Base-by-base conservation (phyloP, 163 green algal species). In the Volvox carteri region DNA sequence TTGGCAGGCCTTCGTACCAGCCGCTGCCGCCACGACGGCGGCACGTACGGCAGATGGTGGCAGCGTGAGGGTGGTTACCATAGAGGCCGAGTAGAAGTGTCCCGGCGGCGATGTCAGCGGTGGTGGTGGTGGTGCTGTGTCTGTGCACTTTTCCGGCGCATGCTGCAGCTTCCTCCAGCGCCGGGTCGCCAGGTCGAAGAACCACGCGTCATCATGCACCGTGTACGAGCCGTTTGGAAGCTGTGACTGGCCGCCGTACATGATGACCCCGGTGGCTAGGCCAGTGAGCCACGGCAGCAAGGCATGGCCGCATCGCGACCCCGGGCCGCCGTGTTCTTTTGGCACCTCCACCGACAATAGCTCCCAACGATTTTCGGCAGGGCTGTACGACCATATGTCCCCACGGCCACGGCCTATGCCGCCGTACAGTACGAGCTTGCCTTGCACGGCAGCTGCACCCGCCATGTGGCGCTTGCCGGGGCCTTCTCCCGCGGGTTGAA, bases 401-500 rank as follows among this genome's bases (percentile, higher is more conserved):
- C 90, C 90, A 60, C 90, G 90, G n/a, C 44, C 81, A 0, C 86
- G 79, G 14, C 18, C 28, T 75, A 88, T 73, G 25, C 90, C 90
- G 16, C 90, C 90, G 54, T 91, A 91, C 72, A 91, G 16, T 7
- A 93, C 12, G 19, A 91, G 46, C 7, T 72, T 73, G 35, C 68
- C 65, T 0, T 65, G 48, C 16, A 93, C 73, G 52, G 87, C 81
- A 48, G 78, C 48, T 5, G 56, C 84, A n/a, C n/a, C 42, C 11
- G 60, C 70, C 52, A 93, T 70, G 81, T 93, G 91, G 74, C 90
- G 90, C 85, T 92, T 90, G 46, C 90, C 90, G 9, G 90, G 90
- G 23, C 81, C 65, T 58, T 62, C 62, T 23, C 72, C 41, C 23
- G 9, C 23, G 30, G 58, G 16, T 21, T 30, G 30, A 16, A 85